Percentiles rank a stretch among this genome's conserved stretches.
Evolutionary conservation across 805 yeast genomes (phyloP).

Genomic region (Starmerella vaccinii): DNA sequence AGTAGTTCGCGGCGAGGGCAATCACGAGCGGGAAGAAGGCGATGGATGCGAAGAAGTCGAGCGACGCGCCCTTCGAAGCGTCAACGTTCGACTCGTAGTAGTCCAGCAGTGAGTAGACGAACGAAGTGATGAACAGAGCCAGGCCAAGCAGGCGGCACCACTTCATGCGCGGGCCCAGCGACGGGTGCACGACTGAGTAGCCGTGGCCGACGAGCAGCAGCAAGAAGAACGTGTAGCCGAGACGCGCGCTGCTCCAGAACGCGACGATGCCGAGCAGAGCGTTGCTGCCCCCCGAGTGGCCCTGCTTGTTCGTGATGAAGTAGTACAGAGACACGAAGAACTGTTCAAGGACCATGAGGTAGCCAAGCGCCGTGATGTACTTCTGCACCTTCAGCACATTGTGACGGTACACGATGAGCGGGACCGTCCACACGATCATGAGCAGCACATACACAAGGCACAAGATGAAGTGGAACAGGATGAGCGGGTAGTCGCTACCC

Average conservation of each 20-base stretch:
- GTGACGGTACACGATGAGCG: slow-evolving; percentile 72
- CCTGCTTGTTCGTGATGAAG: slow-evolving; percentile 63
- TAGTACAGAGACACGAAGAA: slow-evolving; percentile 85
- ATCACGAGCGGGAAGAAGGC: slow-evolving; percentile 62
- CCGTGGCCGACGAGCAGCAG: slow-evolving; percentile 80
- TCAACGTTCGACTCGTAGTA: slow-evolving; percentile 34
- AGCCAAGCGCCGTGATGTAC: slow-evolving; percentile 76
- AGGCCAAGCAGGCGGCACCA: slow-evolving; percentile 52
- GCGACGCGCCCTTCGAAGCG: slow-evolving; percentile 33
- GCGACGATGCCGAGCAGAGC: slow-evolving; percentile 71
- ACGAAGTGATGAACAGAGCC: slow-evolving; percentile 46
- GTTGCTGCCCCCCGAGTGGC: slow-evolving; percentile 46
- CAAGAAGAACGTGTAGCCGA: slow-evolving; percentile 80
- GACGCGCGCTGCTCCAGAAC: slow-evolving; percentile 64
- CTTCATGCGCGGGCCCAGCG: slow-evolving; percentile 70
- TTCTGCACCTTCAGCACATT: slow-evolving; percentile 85
- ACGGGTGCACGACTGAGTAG: slow-evolving; percentile 86
- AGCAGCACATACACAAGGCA: slow-evolving; percentile 76
- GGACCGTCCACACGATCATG: slow-evolving; percentile 72
- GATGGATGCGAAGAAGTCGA: slow-evolving; percentile 37
- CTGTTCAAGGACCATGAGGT: slow-evolving; percentile 72
- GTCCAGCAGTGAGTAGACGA: slow-evolving; percentile 44
- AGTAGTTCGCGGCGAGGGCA: slow-evolving; percentile 62
- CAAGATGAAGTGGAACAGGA: slow-evolving; percentile 77
- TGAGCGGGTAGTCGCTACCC: slow-evolving; percentile 83